Evolutionary conservation across 1,284 basidiomycete genomes (phyloP).

Genomic region (Cerrena zonata): DNA sequence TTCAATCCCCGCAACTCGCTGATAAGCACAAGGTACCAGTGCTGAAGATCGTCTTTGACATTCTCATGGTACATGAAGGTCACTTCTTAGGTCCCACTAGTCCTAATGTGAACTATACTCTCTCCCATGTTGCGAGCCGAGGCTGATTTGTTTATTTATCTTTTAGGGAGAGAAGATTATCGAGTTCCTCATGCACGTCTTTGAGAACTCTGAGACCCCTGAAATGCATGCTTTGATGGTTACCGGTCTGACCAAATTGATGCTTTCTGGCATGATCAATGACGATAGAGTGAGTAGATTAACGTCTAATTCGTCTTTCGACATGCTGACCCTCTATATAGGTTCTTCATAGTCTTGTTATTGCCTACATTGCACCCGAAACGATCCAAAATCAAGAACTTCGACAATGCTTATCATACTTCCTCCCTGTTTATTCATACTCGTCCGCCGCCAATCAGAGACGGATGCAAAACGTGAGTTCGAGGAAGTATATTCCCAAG

Average conservation of each 20-base stretch:
- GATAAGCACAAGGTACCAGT: constrained; percentile 77
- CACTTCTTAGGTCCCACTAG: constrained; percentile 61
- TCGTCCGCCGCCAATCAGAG: constrained; percentile 78
- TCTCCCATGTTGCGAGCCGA: neutral
- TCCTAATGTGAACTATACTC: constrained; percentile 38
- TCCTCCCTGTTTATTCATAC: constrained; percentile 91
- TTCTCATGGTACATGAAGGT: constrained; percentile 84
- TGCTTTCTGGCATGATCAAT: constrained; percentile 78
- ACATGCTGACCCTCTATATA: constrained; percentile 25
- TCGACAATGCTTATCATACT: constrained; percentile 91
- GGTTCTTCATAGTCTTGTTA: constrained; percentile 75
- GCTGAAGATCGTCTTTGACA: constrained; percentile 84
- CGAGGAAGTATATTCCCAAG: no score
- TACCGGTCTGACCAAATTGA: constrained; percentile 84
- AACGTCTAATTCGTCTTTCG: neutral
- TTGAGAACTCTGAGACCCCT: constrained; percentile 73
- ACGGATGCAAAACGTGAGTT: constrained; percentile 64
- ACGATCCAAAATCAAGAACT: constrained; percentile 82
- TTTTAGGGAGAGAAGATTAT: constrained; percentile 62
- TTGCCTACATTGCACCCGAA: constrained; percentile 84
- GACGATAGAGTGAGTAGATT: constrained; percentile 55
- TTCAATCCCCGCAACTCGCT: constrained; percentile 71
- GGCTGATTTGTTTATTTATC: neutral
- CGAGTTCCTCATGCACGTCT: constrained; percentile 69
- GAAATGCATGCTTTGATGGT: constrained; percentile 76